Evolutionary conservation across 2,329 filamentous ascomycete species (phyloP).

Genomic region (Bipolaris bicolor): DNA sequence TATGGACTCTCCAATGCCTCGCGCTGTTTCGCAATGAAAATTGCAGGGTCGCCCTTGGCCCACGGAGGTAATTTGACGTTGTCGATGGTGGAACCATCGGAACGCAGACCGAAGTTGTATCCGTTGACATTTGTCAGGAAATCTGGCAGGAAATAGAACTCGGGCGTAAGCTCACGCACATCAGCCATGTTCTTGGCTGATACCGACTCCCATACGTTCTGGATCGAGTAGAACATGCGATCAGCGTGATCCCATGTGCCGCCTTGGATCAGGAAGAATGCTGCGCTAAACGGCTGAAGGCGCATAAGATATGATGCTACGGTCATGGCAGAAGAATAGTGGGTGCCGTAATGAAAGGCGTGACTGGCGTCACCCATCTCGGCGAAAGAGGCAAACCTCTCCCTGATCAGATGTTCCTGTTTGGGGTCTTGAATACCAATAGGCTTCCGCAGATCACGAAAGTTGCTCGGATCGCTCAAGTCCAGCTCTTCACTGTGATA

Average conservation of each 20-base stretch:
- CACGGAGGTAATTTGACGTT: conserved; percentile 90
- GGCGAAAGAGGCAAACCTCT: conserved; percentile 83
- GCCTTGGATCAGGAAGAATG: conserved; percentile 92
- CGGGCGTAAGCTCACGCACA: conserved; percentile 90
- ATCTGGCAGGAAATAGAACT: conserved; percentile 96
- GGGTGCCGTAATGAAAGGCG: conserved; percentile 96
- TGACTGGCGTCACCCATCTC: conserved; percentile 83
- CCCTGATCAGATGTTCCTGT: conserved; percentile 78
- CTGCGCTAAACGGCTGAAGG: conserved; percentile 93
- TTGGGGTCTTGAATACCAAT: conserved; percentile 88
- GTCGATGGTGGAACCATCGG: conserved; percentile 78
- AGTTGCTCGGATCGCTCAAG: conserved; percentile 80
- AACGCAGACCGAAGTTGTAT: conserved; percentile 92
- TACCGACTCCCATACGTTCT: conserved; percentile 88
- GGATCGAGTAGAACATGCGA: conserved; percentile 90
- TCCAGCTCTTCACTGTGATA: conserved; percentile 95
- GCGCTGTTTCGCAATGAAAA: conserved; percentile 95
- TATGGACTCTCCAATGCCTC: conserved; percentile 93
- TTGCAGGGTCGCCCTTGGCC: conserved; percentile 94
- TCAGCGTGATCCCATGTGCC: conserved; percentile 96
- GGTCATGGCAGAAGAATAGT: conserved; percentile 99
- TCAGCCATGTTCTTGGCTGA: conserved; percentile 91
- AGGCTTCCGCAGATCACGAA: conserved; percentile 90
- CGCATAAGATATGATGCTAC: conserved; percentile 96
- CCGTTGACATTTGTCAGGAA: conserved; percentile 93